phyloP scores from a whole-genome alignment of 2,329 filamentous ascomycete genomes.

The Metarhizium rileyi region DNA sequence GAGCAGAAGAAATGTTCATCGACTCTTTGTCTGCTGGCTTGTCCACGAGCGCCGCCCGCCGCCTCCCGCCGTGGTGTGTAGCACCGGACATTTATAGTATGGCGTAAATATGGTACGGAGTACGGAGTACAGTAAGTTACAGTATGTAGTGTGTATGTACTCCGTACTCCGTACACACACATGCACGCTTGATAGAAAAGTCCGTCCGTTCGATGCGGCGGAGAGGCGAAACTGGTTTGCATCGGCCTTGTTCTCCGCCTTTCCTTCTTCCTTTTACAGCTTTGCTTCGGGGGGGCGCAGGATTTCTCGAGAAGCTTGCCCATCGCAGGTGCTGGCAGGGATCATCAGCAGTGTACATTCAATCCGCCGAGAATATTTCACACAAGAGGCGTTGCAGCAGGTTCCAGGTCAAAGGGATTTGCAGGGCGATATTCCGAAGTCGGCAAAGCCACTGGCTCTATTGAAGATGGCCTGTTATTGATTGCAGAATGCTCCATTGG shows the following conservation, averaged over 20 bases:
- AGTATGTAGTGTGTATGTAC: no score
- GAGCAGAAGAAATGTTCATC: neutral
- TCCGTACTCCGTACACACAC: neutral
- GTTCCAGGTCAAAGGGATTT: slow-evolving; percentile 1
- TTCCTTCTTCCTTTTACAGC: neutral
- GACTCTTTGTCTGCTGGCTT: slow-evolving; percentile 1
- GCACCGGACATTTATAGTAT: neutral
- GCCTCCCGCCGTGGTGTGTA: slow-evolving; percentile 1
- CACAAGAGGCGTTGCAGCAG: neutral
- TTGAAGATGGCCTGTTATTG: neutral
- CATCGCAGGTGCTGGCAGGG: slow-evolving; percentile 1
- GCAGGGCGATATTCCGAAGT: neutral
- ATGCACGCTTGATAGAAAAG: neutral
- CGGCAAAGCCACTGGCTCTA: neutral
- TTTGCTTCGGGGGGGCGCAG: neutral
- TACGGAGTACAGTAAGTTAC: no score
- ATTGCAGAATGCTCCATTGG: neutral
- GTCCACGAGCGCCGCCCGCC: neutral
- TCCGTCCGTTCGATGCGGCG: neutral
- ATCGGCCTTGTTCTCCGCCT: slow-evolving; percentile 1
- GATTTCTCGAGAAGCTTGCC: neutral
- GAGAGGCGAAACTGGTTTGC: neutral
- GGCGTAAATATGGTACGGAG: neutral
- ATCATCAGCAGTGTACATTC: neutral
- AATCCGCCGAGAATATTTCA: neutral